Conservation (phyloP, 257 asterid species). For the Salvia rosmarinus region DNA sequence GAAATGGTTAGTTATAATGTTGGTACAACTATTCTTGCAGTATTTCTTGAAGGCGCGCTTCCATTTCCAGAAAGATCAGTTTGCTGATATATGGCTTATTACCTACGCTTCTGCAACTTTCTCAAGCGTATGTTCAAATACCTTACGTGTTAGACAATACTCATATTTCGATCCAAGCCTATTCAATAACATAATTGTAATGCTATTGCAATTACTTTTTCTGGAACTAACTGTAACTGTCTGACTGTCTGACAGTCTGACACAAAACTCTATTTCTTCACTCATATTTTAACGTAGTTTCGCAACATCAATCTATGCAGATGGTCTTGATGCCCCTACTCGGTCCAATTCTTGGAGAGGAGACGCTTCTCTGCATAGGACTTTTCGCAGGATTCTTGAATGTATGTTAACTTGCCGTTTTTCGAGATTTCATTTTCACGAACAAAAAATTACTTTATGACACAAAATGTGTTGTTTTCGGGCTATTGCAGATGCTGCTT, state of each 20-base stretch:
- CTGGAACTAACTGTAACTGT: too few relatives aligned
- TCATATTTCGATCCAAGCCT: too few relatives aligned
- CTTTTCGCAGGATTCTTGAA: slow-evolving; percentile 69
- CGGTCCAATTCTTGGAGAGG: slow-evolving; percentile 78
- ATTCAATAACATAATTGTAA: too few relatives aligned
- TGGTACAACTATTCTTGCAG: slow-evolving; percentile 41
- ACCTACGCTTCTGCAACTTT: slow-evolving; percentile 57
- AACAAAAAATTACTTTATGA: too few relatives aligned
- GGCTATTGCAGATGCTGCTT: slow-evolving; percentile 72
- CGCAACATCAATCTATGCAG: slow-evolving; percentile 43
- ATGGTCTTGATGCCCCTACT: slow-evolving; percentile 72
- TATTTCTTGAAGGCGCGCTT: slow-evolving; percentile 65
- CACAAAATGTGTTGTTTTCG: slow-evolving; percentile 5
- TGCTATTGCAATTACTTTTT: too few relatives aligned
- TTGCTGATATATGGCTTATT: slow-evolving; percentile 61
- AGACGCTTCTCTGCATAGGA: slow-evolving; percentile 71
- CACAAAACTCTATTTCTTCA: too few relatives aligned
- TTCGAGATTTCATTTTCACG: too few relatives aligned
- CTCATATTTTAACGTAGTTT: too few relatives aligned
- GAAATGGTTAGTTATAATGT: background rate
- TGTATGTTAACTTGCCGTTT: slow-evolving; percentile 15
- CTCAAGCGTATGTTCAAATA: slow-evolving; percentile 44
- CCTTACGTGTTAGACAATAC: too few relatives aligned
- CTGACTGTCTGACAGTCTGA: too few relatives aligned
- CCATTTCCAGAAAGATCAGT: slow-evolving; percentile 61